Base-by-base conservation (phyloP, 192 early-diverging fungal genomes). In the Coemansia sp. region DNA sequence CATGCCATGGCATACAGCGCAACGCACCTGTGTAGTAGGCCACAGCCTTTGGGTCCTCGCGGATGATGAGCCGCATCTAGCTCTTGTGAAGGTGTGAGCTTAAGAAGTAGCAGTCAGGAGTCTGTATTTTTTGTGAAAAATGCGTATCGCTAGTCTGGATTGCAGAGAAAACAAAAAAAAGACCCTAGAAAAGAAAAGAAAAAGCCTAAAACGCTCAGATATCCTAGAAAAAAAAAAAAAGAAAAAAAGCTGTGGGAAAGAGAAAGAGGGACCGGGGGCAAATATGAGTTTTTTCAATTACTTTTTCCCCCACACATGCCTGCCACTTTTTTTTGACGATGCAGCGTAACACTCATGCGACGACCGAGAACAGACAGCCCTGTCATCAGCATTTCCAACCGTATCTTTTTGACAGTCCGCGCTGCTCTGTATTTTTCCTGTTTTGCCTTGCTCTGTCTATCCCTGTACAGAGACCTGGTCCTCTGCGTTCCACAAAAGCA, bases 41-140 rank as follows among this genome's bases (percentile, higher is more conserved):
- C 58, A 80, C 77, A 33, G 77, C 77, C 68, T 80, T 80, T 40
- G 77, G 77, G 72, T 80, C 77, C 68, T 80, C 72, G 42, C 77
- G 77, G 49, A 80, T 74, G 38, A 80, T 74, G 60, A 80, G 77
- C 61, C 77, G 71, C 77, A 80, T 80, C 29, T 56, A 56, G 55
- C 55, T 56, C 55, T 28, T 20, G 20, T 52, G 4, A 20, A 52
- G 25, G 11, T 11, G 7, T 12, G 52, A 16, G 42, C 42, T 2
- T 14, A 12, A 14, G 16, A 11, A 45, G 10, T 2, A 11, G 42
- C 42, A 45, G 10, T 45, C 42, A 7, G 12, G 42, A 2, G 42
- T 14, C 42, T 45, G 42, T 45, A 7, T 45, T 14, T 7, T 14
- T 11, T 11, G 42, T 7, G 16, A 11, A 14, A 2, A 3, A 14